Evolutionary conservation across 2,329 filamentous ascomycete species (phyloP).

Genomic region (Hypoxylon sp.): DNA sequence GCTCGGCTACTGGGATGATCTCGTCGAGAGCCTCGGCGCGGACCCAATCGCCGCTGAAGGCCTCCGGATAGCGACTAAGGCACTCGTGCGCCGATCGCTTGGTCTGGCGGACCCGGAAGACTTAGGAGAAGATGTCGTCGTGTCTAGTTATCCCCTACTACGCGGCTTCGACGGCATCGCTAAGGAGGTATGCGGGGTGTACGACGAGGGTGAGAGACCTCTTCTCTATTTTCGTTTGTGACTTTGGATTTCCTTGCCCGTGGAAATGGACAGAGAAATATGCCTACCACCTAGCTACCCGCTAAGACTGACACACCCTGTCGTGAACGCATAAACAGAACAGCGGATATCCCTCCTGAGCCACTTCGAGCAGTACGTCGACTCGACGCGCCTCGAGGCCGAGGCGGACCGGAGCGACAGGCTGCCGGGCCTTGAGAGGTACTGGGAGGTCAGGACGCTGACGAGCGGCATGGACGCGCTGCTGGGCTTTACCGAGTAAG

Average conservation of each 20-base stretch:
- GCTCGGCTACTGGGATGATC: constrained; percentile 42
- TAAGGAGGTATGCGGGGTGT: constrained; percentile 26
- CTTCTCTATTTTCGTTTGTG: too few species aligned
- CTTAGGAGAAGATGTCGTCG: neutral
- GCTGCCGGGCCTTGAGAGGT: constrained; percentile 36
- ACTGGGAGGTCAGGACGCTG: constrained; percentile 43
- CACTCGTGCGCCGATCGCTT: constrained; percentile 30
- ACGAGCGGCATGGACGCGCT: constrained; percentile 41
- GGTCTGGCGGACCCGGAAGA: constrained; percentile 9
- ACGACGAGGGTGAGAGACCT: constrained; percentile 38
- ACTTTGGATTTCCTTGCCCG: too few species aligned
- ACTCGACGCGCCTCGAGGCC: constrained; percentile 39
- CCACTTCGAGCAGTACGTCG: constrained; percentile 40
- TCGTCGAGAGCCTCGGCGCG: constrained; percentile 32
- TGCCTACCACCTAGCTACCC: too few species aligned
- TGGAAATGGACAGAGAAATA: too few species aligned
- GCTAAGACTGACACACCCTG: too few species aligned
- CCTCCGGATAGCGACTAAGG: constrained; percentile 37
- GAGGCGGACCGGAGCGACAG: constrained; percentile 33
- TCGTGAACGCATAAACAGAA: too few species aligned
- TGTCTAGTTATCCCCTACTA: constrained; percentile 33
- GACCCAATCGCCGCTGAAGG: constrained; percentile 29
- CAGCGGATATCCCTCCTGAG: constrained; percentile 29
- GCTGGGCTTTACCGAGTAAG: constrained; percentile 41
- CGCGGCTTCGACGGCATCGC: constrained; percentile 33